A percentile compares a stretch with the other conserved stretches of the same genome.
These are phyloP conservation scores for Solanum bukasovii DNA, from an alignment of 257 asterid species.

Conservation along the genomic window DNA sequence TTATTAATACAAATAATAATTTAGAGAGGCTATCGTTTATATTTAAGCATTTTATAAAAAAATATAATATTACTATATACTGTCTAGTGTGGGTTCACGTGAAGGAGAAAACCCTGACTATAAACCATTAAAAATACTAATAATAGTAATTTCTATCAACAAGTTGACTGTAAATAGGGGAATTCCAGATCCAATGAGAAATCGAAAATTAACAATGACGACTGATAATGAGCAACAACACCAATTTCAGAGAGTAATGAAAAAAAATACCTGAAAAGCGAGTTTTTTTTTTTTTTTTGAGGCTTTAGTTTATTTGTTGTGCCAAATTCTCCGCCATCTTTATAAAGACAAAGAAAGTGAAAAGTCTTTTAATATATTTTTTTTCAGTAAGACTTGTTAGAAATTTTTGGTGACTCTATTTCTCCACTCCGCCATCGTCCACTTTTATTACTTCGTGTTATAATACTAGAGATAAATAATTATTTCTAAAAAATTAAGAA, in stretches of 20 bases:
- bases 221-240: neutral
- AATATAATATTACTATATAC: no score
- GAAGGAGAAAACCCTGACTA: neutral
- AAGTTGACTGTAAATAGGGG: neutral
- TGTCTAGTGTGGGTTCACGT: neutral
- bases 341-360: neutral
- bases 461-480: no score
- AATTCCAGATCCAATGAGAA: neutral
- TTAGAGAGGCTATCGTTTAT: no score
- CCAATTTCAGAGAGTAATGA: neutral
- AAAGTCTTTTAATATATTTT: no score
- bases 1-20: no score
- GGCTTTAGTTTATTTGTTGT: neutral
- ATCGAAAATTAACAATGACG: neutral
- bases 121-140: neutral
- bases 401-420: neutral
- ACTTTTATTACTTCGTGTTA: no score
- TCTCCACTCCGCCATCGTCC: no score
- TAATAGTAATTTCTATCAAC: neutral
- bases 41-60: neutral
- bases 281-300: neutral
- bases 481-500: no score
- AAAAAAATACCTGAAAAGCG: neutral
- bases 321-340: slow-evolving; percentile 1
- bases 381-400: neutral